phyloP scores from a whole-genome alignment of 306 rosid species.

The Quercus wislizeni region DNA sequence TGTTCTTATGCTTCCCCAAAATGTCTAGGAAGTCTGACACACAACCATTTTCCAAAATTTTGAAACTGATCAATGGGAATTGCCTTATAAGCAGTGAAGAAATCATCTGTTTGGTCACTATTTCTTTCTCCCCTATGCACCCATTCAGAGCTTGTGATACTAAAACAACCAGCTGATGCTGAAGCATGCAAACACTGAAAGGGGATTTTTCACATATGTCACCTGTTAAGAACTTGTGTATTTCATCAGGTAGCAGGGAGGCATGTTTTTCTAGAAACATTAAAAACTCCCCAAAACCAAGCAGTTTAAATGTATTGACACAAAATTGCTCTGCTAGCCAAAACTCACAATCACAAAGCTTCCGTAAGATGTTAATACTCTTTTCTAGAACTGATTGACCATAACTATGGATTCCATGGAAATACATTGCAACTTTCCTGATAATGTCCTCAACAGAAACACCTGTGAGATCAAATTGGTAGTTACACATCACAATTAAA shows the following conservation, averaged over 20 bases:
- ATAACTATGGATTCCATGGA: constrained; percentile 31
- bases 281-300: constrained; percentile 78
- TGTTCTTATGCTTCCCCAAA: constrained; percentile 41
- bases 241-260: constrained; percentile 58
- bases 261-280: constrained; percentile 54
- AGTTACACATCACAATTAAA: constrained; percentile 10
- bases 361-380: constrained; percentile 44
- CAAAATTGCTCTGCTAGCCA: constrained; percentile 74
- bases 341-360: constrained; percentile 62
- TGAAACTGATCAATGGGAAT: constrained; percentile 65
- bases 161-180: constrained; percentile 56
- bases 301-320: constrained; percentile 58
- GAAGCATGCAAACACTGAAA: constrained; percentile 59
- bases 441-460: constrained; percentile 61
- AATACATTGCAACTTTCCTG: constrained; percentile 47
- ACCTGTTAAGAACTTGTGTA: constrained; percentile 41
- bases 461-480: constrained; percentile 39
- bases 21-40: constrained; percentile 50
- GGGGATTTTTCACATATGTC: constrained; percentile 37
- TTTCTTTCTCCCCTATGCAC: constrained; percentile 57
- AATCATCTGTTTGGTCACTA: constrained; percentile 49
- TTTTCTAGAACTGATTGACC: constrained; percentile 31
- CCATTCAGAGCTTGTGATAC: constrained; percentile 72
- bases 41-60: constrained; percentile 48
- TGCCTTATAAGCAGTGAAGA: constrained; percentile 62